Conservation (phyloP, 1,139 yeast genomes). For the Hansenula anomala region DNA sequence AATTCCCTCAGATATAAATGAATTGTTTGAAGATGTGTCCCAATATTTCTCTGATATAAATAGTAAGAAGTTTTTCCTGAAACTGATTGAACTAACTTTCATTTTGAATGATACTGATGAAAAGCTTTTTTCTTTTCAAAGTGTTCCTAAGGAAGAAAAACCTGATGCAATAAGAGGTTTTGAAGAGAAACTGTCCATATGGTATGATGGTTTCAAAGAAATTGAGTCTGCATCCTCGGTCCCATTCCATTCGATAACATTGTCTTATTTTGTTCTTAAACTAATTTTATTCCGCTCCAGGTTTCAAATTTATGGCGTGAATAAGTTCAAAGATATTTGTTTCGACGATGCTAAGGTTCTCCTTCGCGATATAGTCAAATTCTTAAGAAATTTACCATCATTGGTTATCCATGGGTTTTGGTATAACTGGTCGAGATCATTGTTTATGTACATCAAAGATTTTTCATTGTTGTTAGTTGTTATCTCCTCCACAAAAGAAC, state of each 20-base stretch:
- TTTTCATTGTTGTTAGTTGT: background rate
- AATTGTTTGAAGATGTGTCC: background rate
- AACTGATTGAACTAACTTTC: background rate
- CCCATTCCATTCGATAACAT: background rate
- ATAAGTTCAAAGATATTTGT: background rate
- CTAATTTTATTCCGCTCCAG: background rate
- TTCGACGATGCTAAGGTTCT: background rate
- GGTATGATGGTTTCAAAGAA: background rate
- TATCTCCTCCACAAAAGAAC: background rate
- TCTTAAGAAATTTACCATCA: background rate
- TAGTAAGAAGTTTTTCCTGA: background rate
- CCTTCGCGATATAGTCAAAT: background rate
- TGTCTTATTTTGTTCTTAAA: background rate
- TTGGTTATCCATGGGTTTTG: background rate
- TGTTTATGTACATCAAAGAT: constrained; percentile 1
- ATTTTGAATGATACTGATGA: too few species aligned
- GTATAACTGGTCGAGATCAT: constrained; percentile 1
- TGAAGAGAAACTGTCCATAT: background rate
- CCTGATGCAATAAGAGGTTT: background rate
- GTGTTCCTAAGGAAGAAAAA: too few species aligned
- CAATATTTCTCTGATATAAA: background rate
- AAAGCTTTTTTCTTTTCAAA: too few species aligned
- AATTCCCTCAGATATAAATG: too few species aligned
- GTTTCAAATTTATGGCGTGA: background rate
- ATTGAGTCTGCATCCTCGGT: background rate